Base-by-base conservation (phyloP, 2,329 filamentous ascomycete genomes). In the Endocalyx cinctus region DNA sequence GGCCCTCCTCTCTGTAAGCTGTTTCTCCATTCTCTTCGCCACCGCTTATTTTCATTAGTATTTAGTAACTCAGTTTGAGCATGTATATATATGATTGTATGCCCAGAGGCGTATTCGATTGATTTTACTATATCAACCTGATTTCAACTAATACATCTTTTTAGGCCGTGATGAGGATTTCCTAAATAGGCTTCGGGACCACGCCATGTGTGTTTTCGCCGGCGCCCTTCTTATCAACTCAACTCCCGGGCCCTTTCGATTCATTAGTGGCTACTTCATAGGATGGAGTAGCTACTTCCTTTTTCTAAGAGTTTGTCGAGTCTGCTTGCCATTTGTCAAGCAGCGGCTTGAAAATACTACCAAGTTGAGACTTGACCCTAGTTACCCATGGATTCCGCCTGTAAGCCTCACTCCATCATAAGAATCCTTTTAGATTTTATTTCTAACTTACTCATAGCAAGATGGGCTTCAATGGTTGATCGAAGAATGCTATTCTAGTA, bases 401-500 rank as follows among this genome's bases (percentile, higher is more conserved):
- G 35, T 37, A 29, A 26, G 19, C 13, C 14, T 17, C 17, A 14
- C 12, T n/a, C n/a, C n/a, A n/a, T n/a, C n/a, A n/a, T n/a, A n/a
- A n/a, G n/a, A n/a, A n/a, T n/a, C n/a, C n/a, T n/a, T n/a, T n/a
- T n/a, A n/a, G n/a, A n/a, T n/a, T n/a, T n/a, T n/a, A n/a, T n/a
- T n/a, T n/a, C n/a, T n/a, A n/a, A n/a, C n/a, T n/a, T n/a, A n/a
- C n/a, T n/a, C n/a, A n/a, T n/a, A 34, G 35, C 16, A 29, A 25
- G 36, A 35, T 14, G 18, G 39, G 2, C 17, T 41, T 2, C 38
- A 41, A 17, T 41, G 38, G 35, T 29, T 41, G 6, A 38, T 41
- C 7, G 38, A 41, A 2, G 38, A 41, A 20, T 38, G 25, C n/a
- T 35, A 33, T n/a, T 18, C 38, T 7, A 33, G 6, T 2, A 16